Evolutionary conservation across 2,329 filamentous ascomycete species (phyloP).

Genomic region (Corynespora cassiicola): DNA sequence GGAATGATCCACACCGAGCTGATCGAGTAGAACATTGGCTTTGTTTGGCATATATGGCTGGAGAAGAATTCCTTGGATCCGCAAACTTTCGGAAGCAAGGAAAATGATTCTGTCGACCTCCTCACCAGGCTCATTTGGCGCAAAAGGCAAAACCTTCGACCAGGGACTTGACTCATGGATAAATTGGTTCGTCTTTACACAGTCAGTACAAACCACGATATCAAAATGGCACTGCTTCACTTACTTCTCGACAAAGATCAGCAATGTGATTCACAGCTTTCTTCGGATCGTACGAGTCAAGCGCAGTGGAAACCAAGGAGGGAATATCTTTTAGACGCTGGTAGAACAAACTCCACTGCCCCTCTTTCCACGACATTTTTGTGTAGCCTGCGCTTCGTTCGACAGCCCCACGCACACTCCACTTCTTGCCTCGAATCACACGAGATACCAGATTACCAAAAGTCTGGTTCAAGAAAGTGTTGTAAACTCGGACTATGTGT

Average conservation of each 20-base stretch:
- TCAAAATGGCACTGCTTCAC: slow-evolving; percentile 7
- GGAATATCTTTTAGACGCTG: too few relatives aligned
- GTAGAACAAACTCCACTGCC: too few relatives aligned
- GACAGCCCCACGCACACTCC: slow-evolving; percentile 70
- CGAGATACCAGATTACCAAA: slow-evolving; percentile 83
- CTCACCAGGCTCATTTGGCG: slow-evolving; percentile 34
- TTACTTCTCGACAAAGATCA: slow-evolving; percentile 35
- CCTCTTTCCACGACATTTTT: too few relatives aligned
- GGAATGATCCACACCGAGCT: slow-evolving; percentile 72
- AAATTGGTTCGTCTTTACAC: slow-evolving; percentile 69
- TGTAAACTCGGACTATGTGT: slow-evolving; percentile 76
- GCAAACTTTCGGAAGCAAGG: slow-evolving; percentile 75
- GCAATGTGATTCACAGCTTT: slow-evolving; percentile 31
- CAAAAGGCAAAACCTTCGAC: slow-evolving; percentile 56
- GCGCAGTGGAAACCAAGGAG: slow-evolving; percentile 23
- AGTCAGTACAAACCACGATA: slow-evolving; percentile 7
- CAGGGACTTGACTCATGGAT: slow-evolving; percentile 73
- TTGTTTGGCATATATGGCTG: slow-evolving; percentile 92
- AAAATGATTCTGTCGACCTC: slow-evolving; percentile 64
- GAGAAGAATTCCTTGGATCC: slow-evolving; percentile 81
- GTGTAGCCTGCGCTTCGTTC: too few relatives aligned
- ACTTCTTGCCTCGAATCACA: slow-evolving; percentile 71
- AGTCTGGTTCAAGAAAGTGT: slow-evolving; percentile 76
- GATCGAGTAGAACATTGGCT: slow-evolving; percentile 73
- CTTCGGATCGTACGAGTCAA: slow-evolving; percentile 37